A percentile compares a stretch with the other conserved stretches of the same genome.
These are phyloP conservation scores for Malassezia yamatoensis DNA, from an alignment of 1,284 basidiomycete genomes.

Conservation along the genomic window DNA sequence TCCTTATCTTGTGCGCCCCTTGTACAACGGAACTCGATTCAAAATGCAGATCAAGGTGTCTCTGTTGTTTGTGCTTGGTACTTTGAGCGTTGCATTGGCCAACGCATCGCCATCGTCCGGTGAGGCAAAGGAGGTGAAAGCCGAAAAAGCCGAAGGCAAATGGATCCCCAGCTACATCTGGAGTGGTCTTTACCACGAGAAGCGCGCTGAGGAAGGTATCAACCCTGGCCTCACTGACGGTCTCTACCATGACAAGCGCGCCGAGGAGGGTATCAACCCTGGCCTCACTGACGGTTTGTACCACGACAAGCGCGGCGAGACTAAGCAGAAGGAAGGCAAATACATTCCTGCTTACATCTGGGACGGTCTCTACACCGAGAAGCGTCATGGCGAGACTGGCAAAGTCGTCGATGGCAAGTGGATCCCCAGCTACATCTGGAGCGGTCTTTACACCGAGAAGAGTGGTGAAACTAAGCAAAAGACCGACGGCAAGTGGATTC, in stretches of 20 bases:
- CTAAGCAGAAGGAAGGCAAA: neutral
- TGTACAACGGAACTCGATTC: neutral
- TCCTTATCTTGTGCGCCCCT: neutral
- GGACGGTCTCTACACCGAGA: neutral
- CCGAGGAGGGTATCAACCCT: neutral
- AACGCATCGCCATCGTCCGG: neutral
- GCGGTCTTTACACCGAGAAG: neutral
- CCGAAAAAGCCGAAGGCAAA: neutral
- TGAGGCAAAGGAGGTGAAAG: neutral
- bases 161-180: neutral
- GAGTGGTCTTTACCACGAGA: neutral
- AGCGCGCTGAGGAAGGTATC: neutral
- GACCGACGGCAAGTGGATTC: constrained; percentile 2
- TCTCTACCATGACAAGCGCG: neutral
- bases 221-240: neutral
- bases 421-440: neutral
- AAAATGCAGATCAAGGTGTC: constrained; percentile 1
- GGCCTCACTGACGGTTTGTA: neutral
- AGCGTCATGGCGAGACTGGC: neutral
- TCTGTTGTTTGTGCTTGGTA: neutral
- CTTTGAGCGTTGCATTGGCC: neutral
- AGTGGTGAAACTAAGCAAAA: neutral
- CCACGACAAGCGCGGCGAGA: neutral
- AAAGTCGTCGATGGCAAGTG: neutral
- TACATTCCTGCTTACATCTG: constrained; percentile 1